Percentiles rank a stretch among this genome's conserved stretches.
These are phyloP conservation scores for Chalara sp. DNA, from an alignment of 2,329 filamentous ascomycete species.

Conservation along the genomic window DNA sequence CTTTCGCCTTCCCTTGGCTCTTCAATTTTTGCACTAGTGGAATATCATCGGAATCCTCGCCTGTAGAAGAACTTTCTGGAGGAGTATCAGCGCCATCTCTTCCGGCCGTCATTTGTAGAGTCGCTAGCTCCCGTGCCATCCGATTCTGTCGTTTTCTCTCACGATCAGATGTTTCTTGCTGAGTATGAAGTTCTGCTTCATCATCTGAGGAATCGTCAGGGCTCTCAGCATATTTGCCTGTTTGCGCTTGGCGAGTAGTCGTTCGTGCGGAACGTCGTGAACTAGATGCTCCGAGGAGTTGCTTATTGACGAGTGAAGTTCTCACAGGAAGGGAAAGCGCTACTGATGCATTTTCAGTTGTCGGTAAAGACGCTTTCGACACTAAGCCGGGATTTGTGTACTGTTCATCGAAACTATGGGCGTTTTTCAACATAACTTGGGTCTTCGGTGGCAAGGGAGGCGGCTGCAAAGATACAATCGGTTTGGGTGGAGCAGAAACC, in stretches of 20 bases:
- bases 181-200: background rate
- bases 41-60: conserved; percentile 11
- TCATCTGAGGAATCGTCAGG: conserved; percentile 13
- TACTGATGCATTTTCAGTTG: no score
- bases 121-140: conserved; percentile 19
- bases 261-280: conserved; percentile 15
- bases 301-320: background rate
- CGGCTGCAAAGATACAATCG: background rate
- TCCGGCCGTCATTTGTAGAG: conserved; percentile 22
- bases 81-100: conserved; percentile 14
- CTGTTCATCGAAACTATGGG: background rate
- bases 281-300: background rate
- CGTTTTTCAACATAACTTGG: background rate
- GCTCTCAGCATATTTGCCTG: conserved; percentile 21
- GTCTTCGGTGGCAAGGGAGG: no score
- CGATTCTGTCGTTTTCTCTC: conserved; percentile 4
- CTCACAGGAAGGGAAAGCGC: background rate
- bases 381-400: no score
- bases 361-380: background rate
- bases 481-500: conserved; percentile 28
- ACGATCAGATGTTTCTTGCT: background rate
- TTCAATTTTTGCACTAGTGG: conserved; percentile 5
- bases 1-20: conserved; percentile 28
- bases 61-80: conserved; percentile 3
- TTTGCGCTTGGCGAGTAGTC: conserved; percentile 7